A percentile compares a stretch with the other conserved stretches of the same genome.
These are phyloP conservation scores for Sugiyamaella mastotermitis DNA, from an alignment of 805 yeast species.

Conservation along the genomic window DNA sequence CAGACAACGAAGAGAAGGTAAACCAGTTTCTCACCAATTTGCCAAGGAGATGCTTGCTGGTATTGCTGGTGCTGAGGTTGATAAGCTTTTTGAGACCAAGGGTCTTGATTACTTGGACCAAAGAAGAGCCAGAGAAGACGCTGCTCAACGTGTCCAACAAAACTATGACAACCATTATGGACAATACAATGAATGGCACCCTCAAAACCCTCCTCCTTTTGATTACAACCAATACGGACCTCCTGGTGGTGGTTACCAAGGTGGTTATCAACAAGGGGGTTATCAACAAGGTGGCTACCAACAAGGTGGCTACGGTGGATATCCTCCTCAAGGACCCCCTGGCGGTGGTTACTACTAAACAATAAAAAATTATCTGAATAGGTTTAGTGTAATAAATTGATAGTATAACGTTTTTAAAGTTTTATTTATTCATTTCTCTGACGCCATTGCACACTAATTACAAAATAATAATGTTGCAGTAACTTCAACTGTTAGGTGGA, in stretches of 20 bases:
- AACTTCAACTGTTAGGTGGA: too few species aligned
- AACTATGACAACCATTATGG: slow-evolving; percentile 23
- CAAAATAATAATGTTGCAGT: too few species aligned
- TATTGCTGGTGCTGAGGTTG: slow-evolving; percentile 24
- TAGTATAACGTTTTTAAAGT: too few species aligned
- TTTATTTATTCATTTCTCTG: too few species aligned
- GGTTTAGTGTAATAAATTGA: too few species aligned
- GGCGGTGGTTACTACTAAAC: too few species aligned
- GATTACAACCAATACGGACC: slow-evolving; percentile 18
- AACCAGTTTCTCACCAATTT: slow-evolving; percentile 20
- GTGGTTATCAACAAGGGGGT: slow-evolving; percentile 6
- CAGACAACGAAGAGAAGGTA: slow-evolving; percentile 22
- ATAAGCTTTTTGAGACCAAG: slow-evolving; percentile 23
- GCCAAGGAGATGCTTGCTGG: slow-evolving; percentile 24
- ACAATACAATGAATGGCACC: slow-evolving; percentile 12
- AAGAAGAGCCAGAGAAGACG: slow-evolving; percentile 18
- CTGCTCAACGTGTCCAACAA: slow-evolving; percentile 17
- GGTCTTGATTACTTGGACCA: slow-evolving; percentile 22
- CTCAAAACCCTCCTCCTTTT: slow-evolving; percentile 15
- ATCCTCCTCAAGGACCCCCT: too few species aligned
- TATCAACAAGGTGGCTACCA: slow-evolving; percentile 3
- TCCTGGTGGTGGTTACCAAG: slow-evolving; percentile 8
- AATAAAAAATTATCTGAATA: too few species aligned
- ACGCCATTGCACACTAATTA: too few species aligned
- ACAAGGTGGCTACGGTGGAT: slow-evolving; percentile 1